These are phyloP conservation scores for Nicotiana undulata DNA, from an alignment of 257 asterid genomes.

Conservation along the genomic window DNA sequence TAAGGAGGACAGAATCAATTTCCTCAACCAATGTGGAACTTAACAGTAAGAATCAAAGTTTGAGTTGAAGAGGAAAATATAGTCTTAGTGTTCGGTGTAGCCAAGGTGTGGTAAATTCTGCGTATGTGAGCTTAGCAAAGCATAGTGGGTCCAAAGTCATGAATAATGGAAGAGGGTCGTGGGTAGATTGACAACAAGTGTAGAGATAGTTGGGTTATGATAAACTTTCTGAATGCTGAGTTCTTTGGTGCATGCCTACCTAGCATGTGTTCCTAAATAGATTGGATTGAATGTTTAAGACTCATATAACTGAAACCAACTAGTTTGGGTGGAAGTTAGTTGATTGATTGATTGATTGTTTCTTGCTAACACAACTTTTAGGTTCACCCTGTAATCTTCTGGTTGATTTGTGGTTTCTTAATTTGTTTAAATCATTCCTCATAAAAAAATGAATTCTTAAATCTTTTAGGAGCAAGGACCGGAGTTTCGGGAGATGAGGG, in stretches of 20 bases:
- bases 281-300: neutral
- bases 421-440: too few species aligned
- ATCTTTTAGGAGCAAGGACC: conserved; percentile 55
- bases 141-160: neutral
- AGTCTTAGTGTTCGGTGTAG: neutral
- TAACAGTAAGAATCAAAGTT: neutral
- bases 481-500: conserved; percentile 44
- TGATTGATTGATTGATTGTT: neutral
- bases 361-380: neutral
- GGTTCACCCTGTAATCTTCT: neutral
- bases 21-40: too few species aligned
- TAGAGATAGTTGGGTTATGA: neutral
- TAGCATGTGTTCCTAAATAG: neutral
- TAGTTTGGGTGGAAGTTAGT: neutral
- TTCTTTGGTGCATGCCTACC: neutral
- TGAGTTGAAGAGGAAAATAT: neutral
- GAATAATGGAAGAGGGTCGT: neutral
- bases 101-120: neutral
- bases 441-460: too few species aligned
- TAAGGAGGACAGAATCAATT: too few species aligned
- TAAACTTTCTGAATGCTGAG: neutral
- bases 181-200: neutral
- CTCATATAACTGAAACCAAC: neutral
- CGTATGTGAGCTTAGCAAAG: conserved; percentile 1
- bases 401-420: neutral